Evolutionary conservation across 2,329 filamentous ascomycete species (phyloP).

Genomic region (Arthroderma uncinatum): DNA sequence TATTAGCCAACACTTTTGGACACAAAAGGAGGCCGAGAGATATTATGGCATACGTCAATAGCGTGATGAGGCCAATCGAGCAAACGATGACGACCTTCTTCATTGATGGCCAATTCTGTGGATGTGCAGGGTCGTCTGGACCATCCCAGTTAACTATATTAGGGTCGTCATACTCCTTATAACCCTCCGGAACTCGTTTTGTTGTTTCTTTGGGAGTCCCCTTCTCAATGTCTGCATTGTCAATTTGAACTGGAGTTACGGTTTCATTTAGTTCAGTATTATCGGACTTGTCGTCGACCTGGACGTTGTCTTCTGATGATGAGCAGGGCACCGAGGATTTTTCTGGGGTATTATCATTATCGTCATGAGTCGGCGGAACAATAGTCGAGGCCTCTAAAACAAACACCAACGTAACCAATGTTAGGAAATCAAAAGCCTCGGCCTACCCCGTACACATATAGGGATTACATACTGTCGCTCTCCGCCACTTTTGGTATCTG

Average conservation of each 20-base stretch:
- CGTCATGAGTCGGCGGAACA: neutral
- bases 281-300: neutral
- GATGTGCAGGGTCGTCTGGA: conserved; percentile 21
- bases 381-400: conserved; percentile 2
- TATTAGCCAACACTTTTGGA: neutral
- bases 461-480: neutral
- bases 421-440: neutral
- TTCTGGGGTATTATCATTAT: neutral
- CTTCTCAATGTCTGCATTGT: neutral
- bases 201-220: neutral
- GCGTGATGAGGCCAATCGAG: conserved; percentile 11
- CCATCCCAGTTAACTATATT: conserved; percentile 21
- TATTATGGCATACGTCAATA: conserved; percentile 10
- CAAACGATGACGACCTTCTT: conserved; percentile 21
- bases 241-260: neutral
- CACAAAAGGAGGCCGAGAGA: neutral
- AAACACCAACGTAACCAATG: neutral
- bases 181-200: conserved; percentile 3
- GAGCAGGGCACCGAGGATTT: neutral
- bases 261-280: neutral
- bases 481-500: neutral
- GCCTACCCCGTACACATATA: neutral
- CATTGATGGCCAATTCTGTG: conserved; percentile 18
- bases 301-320: neutral
- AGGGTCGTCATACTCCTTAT: conserved; percentile 9